Evolutionary conservation across 768 basidiomycete species (phyloP).

Genomic region (Cystofilobasidium capitatum): DNA sequence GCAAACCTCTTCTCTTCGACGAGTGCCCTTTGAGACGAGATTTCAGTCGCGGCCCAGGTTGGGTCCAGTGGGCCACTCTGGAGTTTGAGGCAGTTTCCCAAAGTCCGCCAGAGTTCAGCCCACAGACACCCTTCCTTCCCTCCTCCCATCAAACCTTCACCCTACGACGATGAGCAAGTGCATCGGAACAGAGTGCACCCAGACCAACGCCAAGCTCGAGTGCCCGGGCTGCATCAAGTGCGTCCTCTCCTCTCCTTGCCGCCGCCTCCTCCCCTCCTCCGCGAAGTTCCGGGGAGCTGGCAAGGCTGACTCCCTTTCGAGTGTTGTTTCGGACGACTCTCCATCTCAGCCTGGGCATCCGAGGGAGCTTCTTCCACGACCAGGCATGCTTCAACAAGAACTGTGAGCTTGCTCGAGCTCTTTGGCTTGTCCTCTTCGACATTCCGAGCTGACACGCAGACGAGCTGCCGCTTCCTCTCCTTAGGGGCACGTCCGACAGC

Average conservation of each 20-base stretch:
- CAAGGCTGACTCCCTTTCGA: slow-evolving; percentile 17
- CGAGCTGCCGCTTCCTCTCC: not conserved
- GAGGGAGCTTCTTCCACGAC: slow-evolving; percentile 60
- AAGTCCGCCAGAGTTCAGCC: no score
- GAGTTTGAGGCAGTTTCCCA: no score
- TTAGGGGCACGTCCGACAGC: slow-evolving; percentile 27
- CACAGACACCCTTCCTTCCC: no score
- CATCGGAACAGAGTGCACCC: slow-evolving; percentile 19
- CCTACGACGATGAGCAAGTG: slow-evolving; percentile 21
- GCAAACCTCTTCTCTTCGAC: no score
- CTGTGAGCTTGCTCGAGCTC: slow-evolving; percentile 50
- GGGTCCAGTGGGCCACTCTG: no score
- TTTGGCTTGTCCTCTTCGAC: not conserved
- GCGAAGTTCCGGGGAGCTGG: slow-evolving; percentile 9
- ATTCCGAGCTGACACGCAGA: not conserved
- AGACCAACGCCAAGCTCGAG: slow-evolving; percentile 55
- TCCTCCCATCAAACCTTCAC: no score
- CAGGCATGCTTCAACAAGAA: slow-evolving; percentile 94
- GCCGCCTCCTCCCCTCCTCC: slow-evolving; percentile 16
- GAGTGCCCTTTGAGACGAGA: no score
- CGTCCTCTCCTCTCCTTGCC: slow-evolving; percentile 31
- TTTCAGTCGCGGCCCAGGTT: no score
- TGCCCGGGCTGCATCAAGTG: slow-evolving; percentile 92
- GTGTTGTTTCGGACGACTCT: slow-evolving; percentile 3
- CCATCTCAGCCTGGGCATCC: slow-evolving; percentile 38